Base-by-base conservation (phyloP, 2,329 filamentous ascomycete genomes). In the Diaporthe vexans region DNA sequence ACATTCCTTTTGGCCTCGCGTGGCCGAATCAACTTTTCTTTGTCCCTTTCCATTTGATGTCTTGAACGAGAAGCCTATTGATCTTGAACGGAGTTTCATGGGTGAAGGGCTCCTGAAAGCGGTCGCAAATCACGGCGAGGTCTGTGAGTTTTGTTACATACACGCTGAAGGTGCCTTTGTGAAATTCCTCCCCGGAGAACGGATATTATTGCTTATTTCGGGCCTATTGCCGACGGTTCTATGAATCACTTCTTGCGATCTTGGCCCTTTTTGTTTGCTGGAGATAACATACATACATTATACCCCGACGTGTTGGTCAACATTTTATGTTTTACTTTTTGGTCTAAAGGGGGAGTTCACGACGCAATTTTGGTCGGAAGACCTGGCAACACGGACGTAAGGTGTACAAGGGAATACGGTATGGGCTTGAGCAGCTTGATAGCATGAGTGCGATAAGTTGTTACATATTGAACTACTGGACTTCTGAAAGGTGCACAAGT, bases 241-340 rank as follows among this genome's bases (percentile, higher is more conserved):
- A 46, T 46, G 33, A 59, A 40, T 13, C 29, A 26, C 17, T 57
- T n/a, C 51, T 17, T 56, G 15, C 26, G 26, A 24, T 71, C 43
- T 69, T 58, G 61, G n/a, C 52, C 26, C 40, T 35, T 29, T 46
- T n/a, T 73, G 35, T 67, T 72, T 71, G 68, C 73, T 65, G 73
- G 56, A 54, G 71, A 65, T 48, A 67, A 74, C 68, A 65, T 52
- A 67, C 68, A 74, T 58, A 65, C 58, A 74, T 72, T 74, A 74
- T 74, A 74, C 73, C 73, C 73, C 73, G 73, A 67, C 68, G 51
- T 51, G 26, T 72, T 35, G 56, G 52, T 71, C 68, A 71, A 58
- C 58, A 67, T 33, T 40, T 40, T 58, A 37, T 71, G 51, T 67
- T 72, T 73, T 56, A 51, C 26, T 61, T 63, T 54, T 40, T 48